Conservation (phyloP, 179 eudicot genomes). For the Beta corolliflora region DNA sequence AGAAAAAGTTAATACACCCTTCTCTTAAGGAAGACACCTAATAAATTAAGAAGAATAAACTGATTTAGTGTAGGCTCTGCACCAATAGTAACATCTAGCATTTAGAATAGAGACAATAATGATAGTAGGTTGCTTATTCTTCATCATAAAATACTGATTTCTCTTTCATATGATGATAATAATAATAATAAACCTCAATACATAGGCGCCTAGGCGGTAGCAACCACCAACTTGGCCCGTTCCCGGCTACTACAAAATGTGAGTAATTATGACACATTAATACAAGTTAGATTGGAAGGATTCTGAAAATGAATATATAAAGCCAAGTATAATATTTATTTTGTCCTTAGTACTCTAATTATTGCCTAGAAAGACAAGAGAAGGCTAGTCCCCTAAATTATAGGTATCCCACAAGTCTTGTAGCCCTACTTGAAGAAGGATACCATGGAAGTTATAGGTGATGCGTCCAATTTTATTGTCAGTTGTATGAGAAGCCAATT, state of each 20-base stretch:
- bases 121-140: no score
- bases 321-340: background rate
- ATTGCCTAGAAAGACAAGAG: background rate
- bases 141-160: no score
- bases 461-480: constrained; percentile 10
- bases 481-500: background rate
- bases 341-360: background rate
- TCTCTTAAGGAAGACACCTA: no score
- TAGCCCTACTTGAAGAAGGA: constrained; percentile 19
- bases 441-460: background rate
- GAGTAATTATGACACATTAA: background rate
- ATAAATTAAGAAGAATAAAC: no score
- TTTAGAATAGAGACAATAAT: no score
- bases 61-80: no score
- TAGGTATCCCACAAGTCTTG: constrained; percentile 8
- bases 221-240: background rate
- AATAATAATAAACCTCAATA: no score
- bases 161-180: no score
- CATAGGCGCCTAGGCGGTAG: no score
- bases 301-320: background rate
- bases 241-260: background rate
- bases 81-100: no score
- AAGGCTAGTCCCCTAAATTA: background rate
- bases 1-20: no score
- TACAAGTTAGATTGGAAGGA: background rate